Evolutionary conservation across 352 stramenopile genomes (phyloP).

Genomic region (Phytophthora hibernalis): DNA sequence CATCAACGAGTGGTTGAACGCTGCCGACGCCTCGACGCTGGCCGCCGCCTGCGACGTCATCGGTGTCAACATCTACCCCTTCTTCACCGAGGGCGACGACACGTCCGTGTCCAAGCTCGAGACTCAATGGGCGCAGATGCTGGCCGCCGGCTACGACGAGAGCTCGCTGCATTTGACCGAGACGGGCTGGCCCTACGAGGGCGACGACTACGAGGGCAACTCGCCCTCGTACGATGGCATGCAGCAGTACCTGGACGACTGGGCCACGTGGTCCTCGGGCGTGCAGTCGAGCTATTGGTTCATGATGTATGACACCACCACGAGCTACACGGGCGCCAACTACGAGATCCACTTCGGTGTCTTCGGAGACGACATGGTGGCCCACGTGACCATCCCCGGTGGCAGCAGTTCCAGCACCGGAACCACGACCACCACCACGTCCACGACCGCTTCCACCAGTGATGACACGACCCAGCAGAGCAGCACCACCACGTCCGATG

Average conservation of each 20-base stretch:
- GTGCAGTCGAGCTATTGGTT: slow-evolving; percentile 60
- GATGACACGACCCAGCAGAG: slow-evolving; percentile 19
- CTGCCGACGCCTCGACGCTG: slow-evolving; percentile 33
- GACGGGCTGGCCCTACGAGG: slow-evolving; percentile 64
- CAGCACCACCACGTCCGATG: slow-evolving; percentile 1
- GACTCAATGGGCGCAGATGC: slow-evolving; percentile 51
- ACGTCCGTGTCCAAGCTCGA: slow-evolving; percentile 60
- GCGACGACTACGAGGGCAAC: slow-evolving; percentile 43
- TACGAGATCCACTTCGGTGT: slow-evolving; percentile 74
- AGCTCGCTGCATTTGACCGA: slow-evolving; percentile 61
- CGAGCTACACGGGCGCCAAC: slow-evolving; percentile 49
- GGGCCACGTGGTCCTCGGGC: slow-evolving; percentile 41
- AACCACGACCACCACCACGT: slow-evolving; percentile 20
- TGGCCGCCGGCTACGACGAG: slow-evolving; percentile 48
- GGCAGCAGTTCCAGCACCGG: slow-evolving; percentile 26
- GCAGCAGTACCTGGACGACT: slow-evolving; percentile 58
- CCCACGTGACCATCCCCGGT: slow-evolving; percentile 49
- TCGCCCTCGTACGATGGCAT: slow-evolving; percentile 44
- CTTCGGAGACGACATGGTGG: slow-evolving; percentile 44
- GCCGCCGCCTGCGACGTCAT: slow-evolving; percentile 30
- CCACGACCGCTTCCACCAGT: slow-evolving; percentile 20
- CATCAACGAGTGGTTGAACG: slow-evolving; percentile 69
- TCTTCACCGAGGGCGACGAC: slow-evolving; percentile 55
- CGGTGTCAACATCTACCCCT: slow-evolving; percentile 81
- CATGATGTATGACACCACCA: slow-evolving; percentile 73